Base-by-base conservation (phyloP, 2,329 filamentous ascomycete species). In the Scopulariopsis brevicaulis region DNA sequence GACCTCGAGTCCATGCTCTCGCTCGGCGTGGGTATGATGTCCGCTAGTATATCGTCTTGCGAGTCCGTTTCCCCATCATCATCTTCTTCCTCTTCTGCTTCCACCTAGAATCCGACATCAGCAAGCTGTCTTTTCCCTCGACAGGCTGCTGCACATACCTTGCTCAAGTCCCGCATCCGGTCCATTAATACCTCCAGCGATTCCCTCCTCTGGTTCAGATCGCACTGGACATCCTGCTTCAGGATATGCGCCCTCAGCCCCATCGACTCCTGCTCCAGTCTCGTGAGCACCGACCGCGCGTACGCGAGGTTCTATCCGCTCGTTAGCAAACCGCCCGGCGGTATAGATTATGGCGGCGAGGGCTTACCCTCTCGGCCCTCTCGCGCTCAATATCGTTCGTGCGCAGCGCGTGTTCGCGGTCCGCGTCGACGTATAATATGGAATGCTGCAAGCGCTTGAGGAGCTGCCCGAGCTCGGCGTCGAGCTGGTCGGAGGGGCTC, bases 111-210 rank as follows among this genome's bases (percentile, higher is more conserved):
- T 40, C 11, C 11, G 12, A 14, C 20, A 14, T 50, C 24, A 50
- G 46, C 46, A 50, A 24, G 22, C 12, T 50, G 7, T 14, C 46
- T 5, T 3, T 12, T n/a, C 7, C 15, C 18, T n/a, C n/a, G 3
- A 46, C 40, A 46, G 15, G 15, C 40, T 15, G 15, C 40, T n/a
- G 40, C 18, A 40, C 51, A n/a, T 58, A 87, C 77, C 63, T 89
- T 82, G 63, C 84, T 79, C 11, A 91, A 68, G 64, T 92, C 87
- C 59, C 83, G 75, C 61, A 93, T 70, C 43, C 85, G 76, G 63
- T 89, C 83, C 51, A 81, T 74, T 50, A 93, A 70, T 57, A 80
- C 75, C 64, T 89, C 86, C 56, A 91, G 76, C 5, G 82, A 67
- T 40, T 87, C 83, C 59, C 85, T 79, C 65, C 89, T 87, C 51